Conservation (phyloP, 768 basidiomycete genomes). For the Leucocoprinus leucothites region DNA sequence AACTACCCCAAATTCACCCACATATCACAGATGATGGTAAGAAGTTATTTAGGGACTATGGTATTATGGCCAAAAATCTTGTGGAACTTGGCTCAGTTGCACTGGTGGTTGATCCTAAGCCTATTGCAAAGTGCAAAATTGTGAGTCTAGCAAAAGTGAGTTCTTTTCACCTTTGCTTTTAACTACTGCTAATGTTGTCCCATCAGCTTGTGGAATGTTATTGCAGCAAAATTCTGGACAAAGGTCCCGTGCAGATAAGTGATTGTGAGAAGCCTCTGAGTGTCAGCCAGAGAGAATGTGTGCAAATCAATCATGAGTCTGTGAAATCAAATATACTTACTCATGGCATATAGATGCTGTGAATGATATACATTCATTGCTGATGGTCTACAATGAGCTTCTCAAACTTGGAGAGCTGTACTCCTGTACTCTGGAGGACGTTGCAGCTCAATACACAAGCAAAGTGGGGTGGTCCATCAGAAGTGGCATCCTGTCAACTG, state of each 20-base stretch:
- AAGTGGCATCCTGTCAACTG: background rate
- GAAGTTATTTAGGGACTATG: conserved; percentile 36
- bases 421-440: conserved; percentile 10
- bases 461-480: background rate
- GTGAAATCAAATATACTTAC: background rate
- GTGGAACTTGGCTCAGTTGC: conserved; percentile 34
- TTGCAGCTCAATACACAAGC: conserved; percentile 2
- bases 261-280: conserved; percentile 32
- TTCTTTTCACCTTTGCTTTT: background rate
- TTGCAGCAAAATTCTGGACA: conserved; percentile 26
- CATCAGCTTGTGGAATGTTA: conserved; percentile 29
- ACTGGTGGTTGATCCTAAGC: conserved; percentile 24
- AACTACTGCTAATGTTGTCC: background rate
- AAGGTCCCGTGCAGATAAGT: conserved; percentile 26
- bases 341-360: conserved; percentile 28
- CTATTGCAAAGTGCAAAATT: conserved; percentile 22
- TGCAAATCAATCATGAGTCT: background rate
- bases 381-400: conserved; percentile 28
- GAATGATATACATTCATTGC: conserved; percentile 32
- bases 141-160: conserved; percentile 31
- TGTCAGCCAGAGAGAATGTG: conserved; percentile 26
- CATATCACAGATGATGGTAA: conserved; percentile 29
- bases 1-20: background rate
- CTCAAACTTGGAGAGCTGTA: conserved; percentile 22
- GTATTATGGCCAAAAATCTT: conserved; percentile 29